Conservation (phyloP, 225 moss, liverwort and hornwort species). For the Polytrichum commune region DNA sequence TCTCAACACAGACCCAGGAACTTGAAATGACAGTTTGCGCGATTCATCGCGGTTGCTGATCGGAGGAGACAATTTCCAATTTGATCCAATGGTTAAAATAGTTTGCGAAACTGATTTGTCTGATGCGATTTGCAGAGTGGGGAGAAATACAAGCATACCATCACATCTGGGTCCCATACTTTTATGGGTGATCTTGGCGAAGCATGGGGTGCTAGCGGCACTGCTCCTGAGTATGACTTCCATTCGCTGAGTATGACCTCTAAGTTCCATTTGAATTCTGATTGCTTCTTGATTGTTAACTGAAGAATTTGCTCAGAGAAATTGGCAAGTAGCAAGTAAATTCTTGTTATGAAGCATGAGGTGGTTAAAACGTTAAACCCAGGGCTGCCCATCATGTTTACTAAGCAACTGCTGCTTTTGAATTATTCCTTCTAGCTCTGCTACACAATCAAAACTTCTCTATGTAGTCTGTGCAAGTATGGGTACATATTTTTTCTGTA, state of each 20-base stretch:
- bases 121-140: constrained; percentile 33
- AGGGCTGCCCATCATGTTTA: no score
- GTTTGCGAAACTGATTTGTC: neutral
- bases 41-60: neutral
- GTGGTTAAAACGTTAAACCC: no score
- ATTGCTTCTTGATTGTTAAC: constrained; percentile 1
- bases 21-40: neutral
- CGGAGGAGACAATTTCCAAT: neutral
- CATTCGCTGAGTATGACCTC: neutral
- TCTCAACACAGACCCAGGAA: neutral
- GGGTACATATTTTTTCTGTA: no score
- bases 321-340: neutral
- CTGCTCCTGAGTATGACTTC: constrained; percentile 70
- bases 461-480: no score
- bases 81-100: neutral
- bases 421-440: no score
- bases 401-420: no score
- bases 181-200: constrained; percentile 71
- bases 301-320: neutral
- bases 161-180: constrained; percentile 63
- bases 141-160: constrained; percentile 58
- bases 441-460: no score
- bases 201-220: constrained; percentile 70
- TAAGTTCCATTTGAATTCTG: neutral
- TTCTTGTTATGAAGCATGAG: no score